Evolutionary conservation across 345 rosid genomes (phyloP), one percentile per base, ranked within the genome.

Genomic region (Salix arbutifolia): DNA sequence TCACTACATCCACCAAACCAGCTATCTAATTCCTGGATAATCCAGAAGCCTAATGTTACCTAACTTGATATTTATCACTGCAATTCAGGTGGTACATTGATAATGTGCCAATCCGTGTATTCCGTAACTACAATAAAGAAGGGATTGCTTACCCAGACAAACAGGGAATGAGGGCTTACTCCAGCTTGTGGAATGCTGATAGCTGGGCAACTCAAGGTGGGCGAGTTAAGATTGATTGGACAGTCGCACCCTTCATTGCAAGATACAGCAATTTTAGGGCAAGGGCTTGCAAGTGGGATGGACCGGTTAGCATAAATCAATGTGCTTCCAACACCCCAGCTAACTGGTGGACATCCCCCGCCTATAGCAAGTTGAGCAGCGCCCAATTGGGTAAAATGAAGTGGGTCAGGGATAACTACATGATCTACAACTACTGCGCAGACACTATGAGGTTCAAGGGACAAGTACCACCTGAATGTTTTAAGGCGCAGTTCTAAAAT

Each of bases 181-280:
- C 92, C 21, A 91, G 90, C 84, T 65, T 94, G 81, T 91, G 96
- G 94, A 84, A 86, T 80, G 98, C 91, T 18, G 97, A 91, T 71
- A 74, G 85, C 73, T 88, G 93, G 92, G 93, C 94, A 12, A 94
- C 95, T 17, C 83, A 87, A 86, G 97, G 95, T 42, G 95, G 98
- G 14, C 85, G 79, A 8, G 86, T 65, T 70, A 91, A 91, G 81
- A 90, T 83, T 19, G 86, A 91, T 80, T 89, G 93, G 92, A 85
- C 71, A 7, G 73, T 8, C 4, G 85, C 90, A 72, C 94, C 95
- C 7, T 90, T 92, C 77, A 76, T 71, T 26, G 91, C 90, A 65
- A 82, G 79, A 73, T 84, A 85, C 66, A 84, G 66, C 65, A 80
- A 70, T 75, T 92, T 88, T 75, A 84, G 82, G 78, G 81, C 89